A percentile compares a stretch with the other conserved stretches of the same genome.
These are phyloP conservation scores for Eragrostis nindensis DNA, from an alignment of 176 grass and related monocot genomes.

Conservation along the genomic window DNA sequence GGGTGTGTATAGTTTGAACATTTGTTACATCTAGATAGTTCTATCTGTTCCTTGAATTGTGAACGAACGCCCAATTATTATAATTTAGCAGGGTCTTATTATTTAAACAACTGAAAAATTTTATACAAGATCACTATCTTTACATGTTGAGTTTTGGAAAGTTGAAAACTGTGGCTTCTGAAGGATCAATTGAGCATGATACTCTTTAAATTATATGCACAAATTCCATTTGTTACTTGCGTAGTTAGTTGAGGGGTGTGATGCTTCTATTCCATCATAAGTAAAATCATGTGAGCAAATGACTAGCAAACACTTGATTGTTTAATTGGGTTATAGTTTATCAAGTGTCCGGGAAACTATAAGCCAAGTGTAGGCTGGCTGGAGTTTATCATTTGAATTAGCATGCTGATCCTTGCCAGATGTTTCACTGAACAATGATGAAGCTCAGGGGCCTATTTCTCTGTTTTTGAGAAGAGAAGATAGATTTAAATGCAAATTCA, in stretches of 20 bases:
- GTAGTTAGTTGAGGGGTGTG: neutral
- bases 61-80: neutral
- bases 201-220: neutral
- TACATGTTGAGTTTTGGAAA: neutral
- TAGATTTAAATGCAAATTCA: neutral
- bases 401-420: neutral
- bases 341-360: neutral
- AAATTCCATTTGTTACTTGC: neutral
- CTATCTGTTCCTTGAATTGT: constrained; percentile 13
- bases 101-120: neutral
- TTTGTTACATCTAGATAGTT: neutral
- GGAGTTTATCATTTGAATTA: neutral
- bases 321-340: neutral
- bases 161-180: neutral
- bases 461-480: neutral
- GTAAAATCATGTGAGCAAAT: neutral
- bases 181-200: neutral
- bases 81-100: neutral
- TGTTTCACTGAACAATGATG: neutral
- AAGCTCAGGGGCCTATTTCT: neutral
- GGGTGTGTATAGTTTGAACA: neutral
- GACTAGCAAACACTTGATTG: neutral
- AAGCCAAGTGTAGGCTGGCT: neutral
- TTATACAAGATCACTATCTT: neutral
- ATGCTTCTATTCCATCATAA: neutral